A percentile compares a stretch with the other conserved stretches of the same genome.
phyloP scores from a whole-genome alignment of 805 yeast genomes.

The Metschnikowia borealis region DNA sequence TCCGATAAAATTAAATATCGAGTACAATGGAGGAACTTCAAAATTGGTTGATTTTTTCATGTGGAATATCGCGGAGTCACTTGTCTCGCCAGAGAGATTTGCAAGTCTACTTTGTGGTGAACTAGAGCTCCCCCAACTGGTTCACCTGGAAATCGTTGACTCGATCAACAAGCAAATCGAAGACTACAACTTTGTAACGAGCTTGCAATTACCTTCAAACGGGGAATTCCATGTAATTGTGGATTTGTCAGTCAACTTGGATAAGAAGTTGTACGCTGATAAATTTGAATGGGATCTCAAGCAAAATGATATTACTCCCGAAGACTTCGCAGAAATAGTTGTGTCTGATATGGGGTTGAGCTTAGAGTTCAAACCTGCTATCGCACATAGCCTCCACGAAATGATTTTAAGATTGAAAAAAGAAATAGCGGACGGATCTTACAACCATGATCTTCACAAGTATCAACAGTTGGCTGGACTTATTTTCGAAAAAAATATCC shows the following conservation, averaged over 20 bases:
- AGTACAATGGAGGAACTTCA: slow-evolving; percentile 47
- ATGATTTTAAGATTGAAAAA: slow-evolving; percentile 68
- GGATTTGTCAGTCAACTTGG: slow-evolving; percentile 75
- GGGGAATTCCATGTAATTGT: slow-evolving; percentile 70
- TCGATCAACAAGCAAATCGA: slow-evolving; percentile 79
- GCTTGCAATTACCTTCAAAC: slow-evolving; percentile 56
- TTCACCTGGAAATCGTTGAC: slow-evolving; percentile 59
- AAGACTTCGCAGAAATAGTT: slow-evolving; percentile 73
- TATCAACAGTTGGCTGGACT: slow-evolving; percentile 41
- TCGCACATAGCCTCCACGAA: slow-evolving; percentile 84
- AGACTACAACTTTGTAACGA: slow-evolving; percentile 61
- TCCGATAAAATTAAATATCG: slow-evolving; percentile 65
- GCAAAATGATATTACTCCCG: slow-evolving; percentile 62
- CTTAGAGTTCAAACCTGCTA: slow-evolving; percentile 85
- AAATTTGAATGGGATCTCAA: slow-evolving; percentile 89
- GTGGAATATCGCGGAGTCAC: slow-evolving; percentile 68
- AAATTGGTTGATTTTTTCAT: slow-evolving; percentile 60
- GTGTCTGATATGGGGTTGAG: slow-evolving; percentile 81
- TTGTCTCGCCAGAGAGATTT: slow-evolving; percentile 67
- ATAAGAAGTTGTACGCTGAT: slow-evolving; percentile 82
- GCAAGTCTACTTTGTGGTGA: slow-evolving; percentile 78
- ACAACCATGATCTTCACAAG: slow-evolving; percentile 40
- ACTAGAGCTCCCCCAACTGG: slow-evolving; percentile 67
- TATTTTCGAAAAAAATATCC: slow-evolving; percentile 40
- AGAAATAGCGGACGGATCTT: slow-evolving; percentile 66